These are phyloP conservation scores for Cytospora leucostoma DNA, from an alignment of 2,329 filamentous ascomycete genomes.

Conservation along the genomic window DNA sequence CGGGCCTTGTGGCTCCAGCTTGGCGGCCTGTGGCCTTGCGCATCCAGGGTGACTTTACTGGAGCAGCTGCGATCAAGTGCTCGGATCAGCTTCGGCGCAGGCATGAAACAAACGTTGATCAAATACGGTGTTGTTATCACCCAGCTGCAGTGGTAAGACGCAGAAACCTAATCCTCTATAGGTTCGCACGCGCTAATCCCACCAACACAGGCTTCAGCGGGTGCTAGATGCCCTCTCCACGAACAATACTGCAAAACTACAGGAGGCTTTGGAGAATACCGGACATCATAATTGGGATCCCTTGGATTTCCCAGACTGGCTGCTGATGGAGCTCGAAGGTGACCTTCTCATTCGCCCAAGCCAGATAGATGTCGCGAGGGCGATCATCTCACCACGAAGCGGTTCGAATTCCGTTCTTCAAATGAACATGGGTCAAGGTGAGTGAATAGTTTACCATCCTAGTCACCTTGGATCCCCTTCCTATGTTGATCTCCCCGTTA, in stretches of 20 bases:
- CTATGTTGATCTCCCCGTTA: background rate
- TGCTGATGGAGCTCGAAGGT: constrained; percentile 67
- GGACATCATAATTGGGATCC: constrained; percentile 62
- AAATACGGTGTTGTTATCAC: constrained; percentile 47
- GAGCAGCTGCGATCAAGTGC: constrained; percentile 46
- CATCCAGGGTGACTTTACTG: constrained; percentile 47
- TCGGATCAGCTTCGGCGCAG: constrained; percentile 34
- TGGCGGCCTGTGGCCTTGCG: constrained; percentile 48
- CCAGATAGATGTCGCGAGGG: constrained; percentile 63
- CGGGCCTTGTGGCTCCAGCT: constrained; percentile 42
- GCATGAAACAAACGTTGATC: constrained; percentile 45
- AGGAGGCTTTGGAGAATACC: constrained; percentile 47
- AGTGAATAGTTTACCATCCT: constrained; percentile 6
- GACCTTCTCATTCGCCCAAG: constrained; percentile 62
- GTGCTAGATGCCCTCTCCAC: constrained; percentile 39
- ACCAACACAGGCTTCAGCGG: constrained; percentile 37
- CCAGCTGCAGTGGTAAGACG: constrained; percentile 42
- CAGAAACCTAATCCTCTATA: background rate
- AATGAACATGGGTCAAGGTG: constrained; percentile 67
- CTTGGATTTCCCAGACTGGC: constrained; percentile 58
- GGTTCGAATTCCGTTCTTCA: constrained; percentile 61
- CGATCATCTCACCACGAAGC: constrained; percentile 58
- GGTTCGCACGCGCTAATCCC: background rate
- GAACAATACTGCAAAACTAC: constrained; percentile 34
- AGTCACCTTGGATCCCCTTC: background rate